Base-by-base conservation (phyloP, 345 rosid genomes). In the Eucalyptus paniculata region DNA sequence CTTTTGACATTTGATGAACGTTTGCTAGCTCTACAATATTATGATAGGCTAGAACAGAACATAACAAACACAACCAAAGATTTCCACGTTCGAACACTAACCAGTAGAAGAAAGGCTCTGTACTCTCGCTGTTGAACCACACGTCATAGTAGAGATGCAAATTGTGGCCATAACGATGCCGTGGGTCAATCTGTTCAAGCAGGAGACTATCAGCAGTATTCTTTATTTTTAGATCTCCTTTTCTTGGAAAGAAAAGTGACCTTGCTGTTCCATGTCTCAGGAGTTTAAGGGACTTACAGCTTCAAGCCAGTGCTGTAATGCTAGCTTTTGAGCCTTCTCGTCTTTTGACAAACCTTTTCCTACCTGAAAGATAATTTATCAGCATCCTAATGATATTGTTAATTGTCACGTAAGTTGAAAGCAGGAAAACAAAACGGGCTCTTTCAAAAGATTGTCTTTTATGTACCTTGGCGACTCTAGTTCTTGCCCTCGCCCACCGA, bases 301-400 rank as follows among this genome's bases (percentile, higher is more conserved):
- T 95, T 98, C 99, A 60, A 98, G 97, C 98, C 99, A 98, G 77
- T 97, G 99, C 86, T 96, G 97, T 81, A 97, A 90, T 86, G 99
- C 98, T 85, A 97, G 91, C 91, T 96, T 95, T 89, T 95, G 97
- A 54, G 99, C 99, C 88, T 98, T 98, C 50, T 96, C 98, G 87
- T 98, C 96, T 90, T 95, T 95, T 40, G 94, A 91, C 91, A 98
- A 92, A 28, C 99, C 99, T 89, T 98, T 98, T 54, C 98, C 99
- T 44, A 98, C 95, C 98, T 96, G 93, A 87, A 90, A 89, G 47
- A 88, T 30, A 87, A 56, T 9, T 18, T 21, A 80, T 24, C 60
- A 56, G 37, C 77, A 1, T 51, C 21, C 3, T 44, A 12, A 44
- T 58, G 44, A 86, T 58, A 44, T 32, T 85, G 8, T 45, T 44